Percentiles rank a stretch among this genome's conserved stretches.
phyloP scores from a whole-genome alignment of 116 monocot genomes.

The Cymodocea nodosa region DNA sequence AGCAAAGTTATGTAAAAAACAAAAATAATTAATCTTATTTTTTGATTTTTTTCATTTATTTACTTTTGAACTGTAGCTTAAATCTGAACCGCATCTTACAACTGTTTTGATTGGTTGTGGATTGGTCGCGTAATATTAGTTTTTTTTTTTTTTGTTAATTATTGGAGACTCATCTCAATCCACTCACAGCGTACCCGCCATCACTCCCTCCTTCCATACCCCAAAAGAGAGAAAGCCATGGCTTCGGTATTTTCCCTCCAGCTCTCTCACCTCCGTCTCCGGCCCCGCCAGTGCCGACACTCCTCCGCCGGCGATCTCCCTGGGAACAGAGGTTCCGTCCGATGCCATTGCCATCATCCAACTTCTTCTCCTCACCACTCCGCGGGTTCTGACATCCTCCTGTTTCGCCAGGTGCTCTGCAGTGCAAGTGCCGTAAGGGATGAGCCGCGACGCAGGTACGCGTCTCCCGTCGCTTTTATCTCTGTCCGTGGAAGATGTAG shows the following conservation, averaged over 20 bases:
- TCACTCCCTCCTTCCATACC: not conserved
- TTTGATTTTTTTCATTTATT: no score
- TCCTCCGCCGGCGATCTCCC: not conserved
- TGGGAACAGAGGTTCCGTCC: not conserved
- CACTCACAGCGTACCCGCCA: not conserved
- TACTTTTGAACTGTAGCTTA: no score
- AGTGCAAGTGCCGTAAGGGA: not conserved
- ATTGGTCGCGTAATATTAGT: no score
- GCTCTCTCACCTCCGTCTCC: not conserved
- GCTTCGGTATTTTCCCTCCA: conserved; percentile 3
- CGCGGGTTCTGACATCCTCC: not conserved
- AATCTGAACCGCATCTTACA: no score
- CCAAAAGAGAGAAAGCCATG: not conserved
- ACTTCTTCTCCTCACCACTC: not conserved
- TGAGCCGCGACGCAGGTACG: no score
- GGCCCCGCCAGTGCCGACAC: not conserved
- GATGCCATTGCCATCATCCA: not conserved
- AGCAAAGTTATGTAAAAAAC: no score
- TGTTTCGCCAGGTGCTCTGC: not conserved
- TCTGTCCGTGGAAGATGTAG: no score
- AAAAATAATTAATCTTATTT: no score
- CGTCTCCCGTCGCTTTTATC: no score
- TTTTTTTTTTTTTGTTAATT: no score
- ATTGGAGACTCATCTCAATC: no score
- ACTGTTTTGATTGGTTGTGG: no score